Evolutionary conservation across 371 early-diverging fungal genomes (phyloP).

Genomic region (Conidiobolus coronatus): DNA sequence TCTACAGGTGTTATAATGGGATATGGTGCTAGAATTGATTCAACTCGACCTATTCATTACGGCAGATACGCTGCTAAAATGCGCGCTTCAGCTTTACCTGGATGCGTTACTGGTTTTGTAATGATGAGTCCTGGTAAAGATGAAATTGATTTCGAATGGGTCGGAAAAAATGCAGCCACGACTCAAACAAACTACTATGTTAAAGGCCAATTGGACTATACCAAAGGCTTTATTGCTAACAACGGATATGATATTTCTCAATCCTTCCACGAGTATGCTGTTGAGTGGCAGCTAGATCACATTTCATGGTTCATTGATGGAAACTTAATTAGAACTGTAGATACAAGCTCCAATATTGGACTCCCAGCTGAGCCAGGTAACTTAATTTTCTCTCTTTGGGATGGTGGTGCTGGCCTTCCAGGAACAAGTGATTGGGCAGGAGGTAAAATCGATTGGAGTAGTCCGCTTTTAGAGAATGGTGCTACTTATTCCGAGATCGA

Average conservation of each 20-base stretch:
- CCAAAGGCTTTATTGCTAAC: not conserved
- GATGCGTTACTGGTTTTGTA: conserved; percentile 42
- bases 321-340: conserved; percentile 17
- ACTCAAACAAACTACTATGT: conserved; percentile 5
- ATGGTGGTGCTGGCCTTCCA: conserved; percentile 25
- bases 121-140: conserved; percentile 3
- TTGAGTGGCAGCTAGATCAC: conserved; percentile 28
- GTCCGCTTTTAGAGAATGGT: conserved; percentile 1
- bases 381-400: conserved; percentile 43
- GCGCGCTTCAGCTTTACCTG: conserved; percentile 18
- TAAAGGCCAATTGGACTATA: conserved; percentile 4
- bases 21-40: not conserved
- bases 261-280: conserved; percentile 16
- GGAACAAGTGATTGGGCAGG: conserved; percentile 48
- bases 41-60: not conserved
- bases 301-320: conserved; percentile 30
- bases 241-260: conserved; percentile 9
- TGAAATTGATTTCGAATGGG: conserved; percentile 7
- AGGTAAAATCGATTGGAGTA: conserved; percentile 27
- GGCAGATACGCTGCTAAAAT: conserved; percentile 29
- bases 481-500: conserved; percentile 2
- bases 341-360: conserved; percentile 15
- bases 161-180: not conserved
- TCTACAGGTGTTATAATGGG: not conserved
- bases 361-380: conserved; percentile 26